Evolutionary conservation across 1,284 basidiomycete species (phyloP).

Genomic region (Heterobasidion occidentale): DNA sequence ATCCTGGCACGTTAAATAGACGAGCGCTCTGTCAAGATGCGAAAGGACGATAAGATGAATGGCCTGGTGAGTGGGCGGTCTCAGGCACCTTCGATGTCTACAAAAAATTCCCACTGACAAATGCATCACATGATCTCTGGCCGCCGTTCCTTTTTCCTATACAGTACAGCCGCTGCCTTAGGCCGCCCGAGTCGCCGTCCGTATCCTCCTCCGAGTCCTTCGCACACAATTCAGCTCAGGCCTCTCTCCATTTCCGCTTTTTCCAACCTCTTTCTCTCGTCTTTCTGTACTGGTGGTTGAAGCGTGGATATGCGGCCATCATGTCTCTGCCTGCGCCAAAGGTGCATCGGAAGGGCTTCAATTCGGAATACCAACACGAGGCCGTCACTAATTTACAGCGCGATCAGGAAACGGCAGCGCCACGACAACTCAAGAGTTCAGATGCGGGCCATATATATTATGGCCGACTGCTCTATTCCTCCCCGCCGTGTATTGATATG

Average conservation of each 20-base stretch:
- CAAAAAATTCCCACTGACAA: background rate
- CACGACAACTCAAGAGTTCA: background rate
- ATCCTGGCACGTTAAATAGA: background rate
- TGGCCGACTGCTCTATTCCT: too few relatives aligned
- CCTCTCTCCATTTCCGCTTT: too few relatives aligned
- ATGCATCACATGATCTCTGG: background rate
- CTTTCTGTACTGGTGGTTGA: background rate
- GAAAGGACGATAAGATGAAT: slow-evolving; percentile 8
- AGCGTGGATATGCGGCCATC: background rate
- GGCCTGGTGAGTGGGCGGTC: background rate
- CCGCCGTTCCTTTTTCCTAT: background rate
- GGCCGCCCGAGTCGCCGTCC: too few relatives aligned
- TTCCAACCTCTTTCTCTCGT: too few relatives aligned
- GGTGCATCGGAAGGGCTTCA: background rate
- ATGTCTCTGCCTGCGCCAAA: background rate
- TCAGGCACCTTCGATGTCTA: background rate
- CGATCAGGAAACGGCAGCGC: background rate
- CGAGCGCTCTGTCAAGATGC: background rate
- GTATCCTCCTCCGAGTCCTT: too few relatives aligned
- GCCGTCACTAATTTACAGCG: background rate
- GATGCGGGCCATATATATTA: background rate
- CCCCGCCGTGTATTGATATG: too few relatives aligned
- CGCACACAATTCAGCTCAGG: too few relatives aligned
- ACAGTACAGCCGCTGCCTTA: too few relatives aligned
- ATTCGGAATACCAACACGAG: background rate